Base-by-base conservation (phyloP, 23 red algal species). In the Gracilaria gracilis region DNA sequence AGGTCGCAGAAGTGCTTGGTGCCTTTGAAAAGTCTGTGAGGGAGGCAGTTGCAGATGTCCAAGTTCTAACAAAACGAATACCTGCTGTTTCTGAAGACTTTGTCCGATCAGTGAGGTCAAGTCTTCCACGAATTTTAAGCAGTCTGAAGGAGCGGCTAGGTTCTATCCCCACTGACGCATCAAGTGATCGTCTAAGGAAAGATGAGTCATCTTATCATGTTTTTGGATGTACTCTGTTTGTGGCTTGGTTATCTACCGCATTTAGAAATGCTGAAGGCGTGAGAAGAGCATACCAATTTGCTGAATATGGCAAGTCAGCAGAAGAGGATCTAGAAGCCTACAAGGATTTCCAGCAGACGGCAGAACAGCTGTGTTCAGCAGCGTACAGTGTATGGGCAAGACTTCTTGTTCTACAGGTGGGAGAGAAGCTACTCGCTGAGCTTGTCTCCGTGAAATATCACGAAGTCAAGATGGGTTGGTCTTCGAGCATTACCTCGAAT, bases 401-500 rank as follows among this genome's bases (percentile, higher is more conserved):
- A 32, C 73, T 28, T 33, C 57, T 90, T 16, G 35, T 53, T 13
- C 19, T 53, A 1, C 37, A 74, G 33, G 17, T 81, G 4, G 39
- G 67, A 14, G 64, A 75, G 32, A 67, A 58, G 44, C 36, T 87
- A 21, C 32, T 73, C 31, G 51, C 84, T 7, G 84, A 87, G 32
- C 67, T 87, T 32, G 23, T 49, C 65, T 50, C 28, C 2, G 47
- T 44, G n/a, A 55, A 75, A 35, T 55, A 67, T 34, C 29, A 77
- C 9, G 14, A 57, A 28, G 67, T 76, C 44, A 64, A 59, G 87
- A 90, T 90, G 71, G 87, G 87, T 27, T 90, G 87, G 87, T 65
- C 55, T 4, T 27, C 51, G 21, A 88, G 21, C 27, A 39, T 51
- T 29, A 38, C 37, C 6, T 75, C 65, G 23, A 50, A 44, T 46